These are phyloP conservation scores for Erucastrum elatum DNA, from an alignment of 345 rosid genomes.

Conservation along the genomic window DNA sequence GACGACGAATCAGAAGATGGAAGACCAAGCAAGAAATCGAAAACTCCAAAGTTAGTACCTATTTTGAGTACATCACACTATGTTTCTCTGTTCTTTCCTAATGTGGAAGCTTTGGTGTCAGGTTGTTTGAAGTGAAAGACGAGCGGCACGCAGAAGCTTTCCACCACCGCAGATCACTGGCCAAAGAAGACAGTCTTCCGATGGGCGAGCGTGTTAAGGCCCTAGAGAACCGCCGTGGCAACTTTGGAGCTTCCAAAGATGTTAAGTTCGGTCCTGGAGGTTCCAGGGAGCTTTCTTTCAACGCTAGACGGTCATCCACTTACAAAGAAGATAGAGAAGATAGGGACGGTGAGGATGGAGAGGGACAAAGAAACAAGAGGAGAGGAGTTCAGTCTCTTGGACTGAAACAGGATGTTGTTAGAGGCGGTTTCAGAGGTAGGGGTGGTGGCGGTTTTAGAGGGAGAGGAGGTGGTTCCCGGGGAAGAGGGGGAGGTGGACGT, in stretches of 20 bases:
- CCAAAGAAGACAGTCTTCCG: slow-evolving; percentile 72
- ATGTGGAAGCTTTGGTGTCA: slow-evolving; percentile 29
- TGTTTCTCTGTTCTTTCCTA: neutral
- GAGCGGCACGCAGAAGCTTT: slow-evolving; percentile 87
- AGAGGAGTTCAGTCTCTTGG: slow-evolving; percentile 87
- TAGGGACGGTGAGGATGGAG: slow-evolving; percentile 36
- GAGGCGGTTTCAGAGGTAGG: slow-evolving; percentile 52
- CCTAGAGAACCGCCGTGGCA: slow-evolving; percentile 44
- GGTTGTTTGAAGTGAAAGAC: slow-evolving; percentile 85
- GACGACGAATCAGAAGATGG: slow-evolving; percentile 48
- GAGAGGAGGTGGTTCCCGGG: slow-evolving; percentile 35
- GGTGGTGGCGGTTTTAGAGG: slow-evolving; percentile 47
- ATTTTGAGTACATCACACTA: neutral
- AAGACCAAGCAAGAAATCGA: slow-evolving; percentile 50
- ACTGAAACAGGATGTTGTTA: slow-evolving; percentile 49
- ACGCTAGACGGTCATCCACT: slow-evolving; percentile 57
- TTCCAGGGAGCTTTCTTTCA: slow-evolving; percentile 79
- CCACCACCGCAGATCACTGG: slow-evolving; percentile 57
- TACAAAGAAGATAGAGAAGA: slow-evolving; percentile 64
- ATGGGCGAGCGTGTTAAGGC: slow-evolving; percentile 79
- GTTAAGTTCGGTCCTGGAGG: slow-evolving; percentile 90
- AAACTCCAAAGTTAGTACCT: slow-evolving; percentile 58
- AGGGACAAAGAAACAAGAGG: slow-evolving; percentile 45
- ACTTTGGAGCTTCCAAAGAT: slow-evolving; percentile 40
- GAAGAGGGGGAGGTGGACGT: slow-evolving; percentile 20